Base-by-base conservation (phyloP, 176 grass and related monocot genomes). In the Ensete ventricosum region DNA sequence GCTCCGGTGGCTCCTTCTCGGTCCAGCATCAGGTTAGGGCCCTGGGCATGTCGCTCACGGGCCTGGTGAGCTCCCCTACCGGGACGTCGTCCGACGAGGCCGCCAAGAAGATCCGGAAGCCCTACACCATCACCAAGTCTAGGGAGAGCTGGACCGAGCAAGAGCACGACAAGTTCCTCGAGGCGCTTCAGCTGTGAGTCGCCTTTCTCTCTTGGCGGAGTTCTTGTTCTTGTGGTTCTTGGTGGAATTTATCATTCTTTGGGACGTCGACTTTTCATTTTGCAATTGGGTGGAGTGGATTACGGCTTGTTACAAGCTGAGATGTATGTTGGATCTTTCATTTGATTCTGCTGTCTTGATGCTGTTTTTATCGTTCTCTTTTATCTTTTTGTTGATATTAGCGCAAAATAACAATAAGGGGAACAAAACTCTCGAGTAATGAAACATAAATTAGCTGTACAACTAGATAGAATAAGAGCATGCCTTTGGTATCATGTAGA, bases 101-200 rank as follows among this genome's bases (percentile, higher is more conserved):
- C 29, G 8, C 17, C 29, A 70, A 70, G 67, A 70, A 70, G 43
- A 70, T 70, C 43, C 67, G 67, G 11, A 70, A 70, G 67, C 67
- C 43, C 67, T 70, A 70, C 67, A 70, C 67, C 48, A 20, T 70
- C 67, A 70, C 67, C 67, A 70, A 70, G 67, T 70, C 43, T 9
- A 50, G 67, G 67, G 67, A 70, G 67, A 70, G 67, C 67, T 70
- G 67, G 67, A 70, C 48, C 43, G 48, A 70, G 67, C 67, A 51
- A 19, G 67, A 70, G 29, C 67, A 70, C 67, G 67, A 70, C 67
- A 70, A 70, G 16, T 70, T 70, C 67, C 34, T 70, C 7, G 67
- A 70, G 19, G 67, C 67, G 43, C 67, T 70, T 16, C 67, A 70
- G 34, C 67, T 70, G 67, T 70, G 43, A 70, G 67, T 70, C 10